Base-by-base conservation (phyloP, 768 basidiomycete genomes). In the Lactarius indigo region DNA sequence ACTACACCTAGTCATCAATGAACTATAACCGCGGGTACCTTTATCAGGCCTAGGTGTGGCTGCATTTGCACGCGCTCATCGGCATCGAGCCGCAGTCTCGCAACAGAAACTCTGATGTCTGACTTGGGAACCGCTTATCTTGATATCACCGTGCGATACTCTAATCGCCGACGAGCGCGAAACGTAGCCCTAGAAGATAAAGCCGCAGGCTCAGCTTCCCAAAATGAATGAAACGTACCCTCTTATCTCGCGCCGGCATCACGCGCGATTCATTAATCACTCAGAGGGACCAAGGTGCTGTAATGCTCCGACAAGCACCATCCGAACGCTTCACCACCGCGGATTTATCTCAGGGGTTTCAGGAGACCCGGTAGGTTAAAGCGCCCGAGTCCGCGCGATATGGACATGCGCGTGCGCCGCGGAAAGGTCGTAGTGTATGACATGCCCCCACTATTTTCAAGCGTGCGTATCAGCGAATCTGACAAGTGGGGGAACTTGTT, bases 181-280 rank as follows among this genome's bases (percentile, higher is more conserved):
- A 39, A 47, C 17, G 17, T 18, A 31, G 52, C 44, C 28, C 31
- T 42, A 50, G 28, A 30, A 42, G 18, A 50, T 23, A 31, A 44
- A 62, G 6, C n/a, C n/a, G 35, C 26, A 30, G 31, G 44, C 33
- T 3, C 26, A 33, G 4, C 26, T 65, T 65, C 55, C 35, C 28
- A 42, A 61, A 56, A 42, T 15, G 39, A 61, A 61, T 15, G 44
- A 31, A 66, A 62, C 44, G 56, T 58, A 61, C 12, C 20, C 28
- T 17, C 56, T 33, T 62, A 66, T 66, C 65, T 50, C 56, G 50
- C 41, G 39, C 28, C 33, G 44, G 35, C 35, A 33, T 20, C 60
- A 31, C 47, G n/a, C 39, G 56, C 47, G 52, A 41, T 59, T 60
- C 52, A 60, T 62, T 66, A 50, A 58, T 58, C 41, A 31, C 47